Conservation (phyloP, 306 rosid genomes). For the Corylus americana region DNA sequence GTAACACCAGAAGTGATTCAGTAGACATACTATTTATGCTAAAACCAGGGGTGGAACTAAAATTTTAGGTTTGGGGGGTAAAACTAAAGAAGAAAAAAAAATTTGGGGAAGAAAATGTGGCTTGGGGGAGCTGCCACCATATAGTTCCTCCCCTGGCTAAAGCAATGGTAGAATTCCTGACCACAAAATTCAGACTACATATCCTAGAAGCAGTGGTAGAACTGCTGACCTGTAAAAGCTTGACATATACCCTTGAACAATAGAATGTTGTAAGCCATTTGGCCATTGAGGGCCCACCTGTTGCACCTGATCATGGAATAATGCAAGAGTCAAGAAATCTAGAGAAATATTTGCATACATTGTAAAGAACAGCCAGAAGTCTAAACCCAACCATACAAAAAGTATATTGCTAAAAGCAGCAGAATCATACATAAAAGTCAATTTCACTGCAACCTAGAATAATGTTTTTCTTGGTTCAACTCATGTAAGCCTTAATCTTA, state of each 20-base stretch:
- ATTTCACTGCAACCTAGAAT: conserved; percentile 9
- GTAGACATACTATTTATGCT: conserved; percentile 1
- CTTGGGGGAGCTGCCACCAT: too few species aligned
- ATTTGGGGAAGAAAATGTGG: too few species aligned
- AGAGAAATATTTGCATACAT: not conserved
- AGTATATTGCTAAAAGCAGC: conserved; percentile 11
- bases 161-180: conserved; percentile 38
- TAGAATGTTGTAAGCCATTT: conserved; percentile 53
- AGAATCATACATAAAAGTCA: not conserved
- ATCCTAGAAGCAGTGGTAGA: conserved; percentile 25
- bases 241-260: conserved; percentile 71
- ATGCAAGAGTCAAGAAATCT: conserved; percentile 19
- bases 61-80: too few species aligned
- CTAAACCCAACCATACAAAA: not conserved
- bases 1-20: conserved; percentile 33
- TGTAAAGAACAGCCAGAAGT: conserved; percentile 8
- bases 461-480: not conserved
- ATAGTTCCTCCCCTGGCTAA: too few species aligned
- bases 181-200: conserved; percentile 26
- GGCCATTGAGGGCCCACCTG: conserved; percentile 36
- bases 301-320: conserved; percentile 40
- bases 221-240: conserved; percentile 74
- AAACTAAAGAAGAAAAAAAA: too few species aligned
- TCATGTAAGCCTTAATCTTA: not conserved
- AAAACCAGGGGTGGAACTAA: too few species aligned